These are phyloP conservation scores for Babesia microti DNA, from an alignment of 169 alveolate species.

Conservation along the genomic window DNA sequence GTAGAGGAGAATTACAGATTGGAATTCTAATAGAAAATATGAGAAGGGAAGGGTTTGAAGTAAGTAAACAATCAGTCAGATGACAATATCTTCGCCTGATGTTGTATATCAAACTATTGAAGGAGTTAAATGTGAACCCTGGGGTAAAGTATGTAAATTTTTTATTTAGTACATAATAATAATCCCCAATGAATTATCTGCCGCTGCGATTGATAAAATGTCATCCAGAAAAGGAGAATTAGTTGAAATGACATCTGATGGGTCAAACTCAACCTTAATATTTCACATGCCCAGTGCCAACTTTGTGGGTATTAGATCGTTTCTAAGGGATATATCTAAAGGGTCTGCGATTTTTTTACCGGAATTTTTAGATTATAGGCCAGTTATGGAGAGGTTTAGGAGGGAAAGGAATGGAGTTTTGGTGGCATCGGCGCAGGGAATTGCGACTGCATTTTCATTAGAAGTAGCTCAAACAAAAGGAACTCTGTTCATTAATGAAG, in stretches of 20 bases:
- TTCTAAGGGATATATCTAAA: constrained; percentile 61
- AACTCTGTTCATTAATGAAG: constrained; percentile 65
- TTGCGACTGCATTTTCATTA: constrained; percentile 73
- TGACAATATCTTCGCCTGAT: constrained; percentile 76
- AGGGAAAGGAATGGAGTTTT: constrained; percentile 67
- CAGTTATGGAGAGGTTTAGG: constrained; percentile 43
- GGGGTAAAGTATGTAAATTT: constrained; percentile 61
- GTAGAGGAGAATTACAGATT: constrained; percentile 89
- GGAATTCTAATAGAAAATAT: constrained; percentile 86
- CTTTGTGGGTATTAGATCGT: constrained; percentile 62
- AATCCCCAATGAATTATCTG: constrained; percentile 56
- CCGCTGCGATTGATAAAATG: constrained; percentile 67
- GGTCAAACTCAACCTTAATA: constrained; percentile 11
- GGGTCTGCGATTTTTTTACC: constrained; percentile 72
- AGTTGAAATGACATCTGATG: background rate
- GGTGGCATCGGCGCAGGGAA: constrained; percentile 68
- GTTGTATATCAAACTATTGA: constrained; percentile 67
- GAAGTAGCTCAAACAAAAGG: constrained; percentile 77
- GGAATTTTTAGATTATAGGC: constrained; percentile 65
- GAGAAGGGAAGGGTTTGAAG: constrained; percentile 92
- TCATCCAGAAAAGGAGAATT: constrained; percentile 57
- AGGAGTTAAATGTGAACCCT: constrained; percentile 71
- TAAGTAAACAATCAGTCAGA: constrained; percentile 54
- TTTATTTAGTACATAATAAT: no score
- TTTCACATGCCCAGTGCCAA: constrained; percentile 46